These are phyloP conservation scores for Cryphonectria parasitica DNA, from an alignment of 2,329 filamentous ascomycete genomes.

Conservation along the genomic window DNA sequence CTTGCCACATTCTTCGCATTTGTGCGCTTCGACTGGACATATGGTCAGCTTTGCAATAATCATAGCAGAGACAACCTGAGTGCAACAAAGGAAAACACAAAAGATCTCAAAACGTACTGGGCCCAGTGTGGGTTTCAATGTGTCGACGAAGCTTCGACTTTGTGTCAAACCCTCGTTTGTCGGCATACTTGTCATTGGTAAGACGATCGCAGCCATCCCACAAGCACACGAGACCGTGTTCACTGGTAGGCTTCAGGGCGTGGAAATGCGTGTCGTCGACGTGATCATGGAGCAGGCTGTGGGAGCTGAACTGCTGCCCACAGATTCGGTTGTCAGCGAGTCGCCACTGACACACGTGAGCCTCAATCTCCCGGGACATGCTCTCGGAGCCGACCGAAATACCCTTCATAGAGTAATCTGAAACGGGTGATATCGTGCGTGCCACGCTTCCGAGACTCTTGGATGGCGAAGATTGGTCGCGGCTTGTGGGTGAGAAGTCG, in stretches of 20 bases:
- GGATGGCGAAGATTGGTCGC: constrained; percentile 1
- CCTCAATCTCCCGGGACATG: not conserved
- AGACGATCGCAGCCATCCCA: constrained; percentile 51
- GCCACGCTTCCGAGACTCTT: not conserved
- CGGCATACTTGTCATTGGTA: constrained; percentile 43
- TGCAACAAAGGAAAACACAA: not conserved
- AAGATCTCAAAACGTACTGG: constrained; percentile 46
- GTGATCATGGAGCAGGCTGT: constrained; percentile 27
- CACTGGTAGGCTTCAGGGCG: constrained; percentile 12
- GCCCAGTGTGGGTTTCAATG: constrained; percentile 67
- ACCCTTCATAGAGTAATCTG: constrained; percentile 9
- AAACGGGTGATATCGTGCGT: constrained; percentile 2
- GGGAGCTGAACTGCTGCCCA: constrained; percentile 21
- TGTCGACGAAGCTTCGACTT: constrained; percentile 68
- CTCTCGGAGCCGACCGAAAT: not conserved
- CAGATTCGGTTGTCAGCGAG: constrained; percentile 6
- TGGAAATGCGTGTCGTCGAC: constrained; percentile 27
- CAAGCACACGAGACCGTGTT: constrained; percentile 25
- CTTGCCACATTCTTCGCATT: constrained; percentile 58
- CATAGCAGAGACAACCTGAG: not conserved
- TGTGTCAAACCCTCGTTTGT: constrained; percentile 57
- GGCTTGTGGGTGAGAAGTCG: not conserved
- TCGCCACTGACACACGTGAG: constrained; percentile 19
- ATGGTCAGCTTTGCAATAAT: constrained; percentile 23
- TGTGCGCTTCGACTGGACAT: constrained; percentile 60